These are phyloP conservation scores for Myxozyma nipponensis DNA, from an alignment of 805 yeast genomes.

Conservation along the genomic window DNA sequence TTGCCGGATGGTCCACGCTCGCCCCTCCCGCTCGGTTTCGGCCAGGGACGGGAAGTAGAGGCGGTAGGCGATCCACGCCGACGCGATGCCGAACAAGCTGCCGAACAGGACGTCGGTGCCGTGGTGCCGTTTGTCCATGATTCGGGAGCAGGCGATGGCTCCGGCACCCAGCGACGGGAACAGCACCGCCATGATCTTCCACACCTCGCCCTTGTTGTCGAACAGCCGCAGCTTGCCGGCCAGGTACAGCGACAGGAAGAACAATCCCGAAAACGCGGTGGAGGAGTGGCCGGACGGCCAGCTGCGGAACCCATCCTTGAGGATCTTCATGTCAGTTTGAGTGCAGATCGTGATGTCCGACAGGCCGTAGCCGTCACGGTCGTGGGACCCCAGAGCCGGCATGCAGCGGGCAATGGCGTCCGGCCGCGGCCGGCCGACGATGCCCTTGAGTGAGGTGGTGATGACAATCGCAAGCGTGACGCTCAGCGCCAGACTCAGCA, in stretches of 20 bases:
- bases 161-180: conserved; percentile 56
- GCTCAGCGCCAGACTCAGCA: conserved; percentile 62
- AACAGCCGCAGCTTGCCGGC: conserved; percentile 47
- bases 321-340: conserved; percentile 28
- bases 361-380: conserved; percentile 45
- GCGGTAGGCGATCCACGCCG: conserved; percentile 58
- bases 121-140: conserved; percentile 92
- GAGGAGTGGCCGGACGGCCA: conserved; percentile 60
- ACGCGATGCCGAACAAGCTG: conserved; percentile 54
- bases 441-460: conserved; percentile 72
- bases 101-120: conserved; percentile 81
- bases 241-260: conserved; percentile 48
- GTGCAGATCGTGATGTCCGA: conserved; percentile 39
- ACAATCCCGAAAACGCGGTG: conserved; percentile 49
- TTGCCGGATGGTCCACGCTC: conserved; percentile 22
- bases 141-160: conserved; percentile 76
- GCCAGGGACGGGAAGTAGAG: conserved; percentile 48
- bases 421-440: conserved; percentile 89
- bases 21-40: conserved; percentile 26
- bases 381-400: conserved; percentile 47
- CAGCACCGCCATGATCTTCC: conserved; percentile 29
- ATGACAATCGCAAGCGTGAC: conserved; percentile 56
- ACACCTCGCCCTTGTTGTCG: conserved; percentile 33
- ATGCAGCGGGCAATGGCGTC: conserved; percentile 84
- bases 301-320: conserved; percentile 53